phyloP scores from a whole-genome alignment of 306 rosid species.

The Medicago truncatula region MtrunA17r5.0-ANR NC_053042.1:23742501-23743000 shows the following conservation, averaged over 20 bases:
- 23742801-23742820: constrained; percentile 94
- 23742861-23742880: constrained; percentile 52
- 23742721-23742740: constrained; percentile 1
- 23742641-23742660: constrained; percentile 32
- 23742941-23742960: neutral
- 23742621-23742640: constrained; percentile 33
- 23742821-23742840: constrained; percentile 93
- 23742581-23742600: constrained; percentile 96
- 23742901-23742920: constrained; percentile 12
- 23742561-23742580: constrained; percentile 86
- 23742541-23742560: constrained; percentile 94
- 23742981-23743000: neutral
- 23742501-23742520: constrained; percentile 22
- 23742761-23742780: constrained; percentile 37
- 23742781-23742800: constrained; percentile 53
- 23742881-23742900: constrained; percentile 27
- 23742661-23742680: constrained; percentile 1
- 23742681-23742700: constrained; percentile 17
- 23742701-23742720: neutral
- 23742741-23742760: constrained; percentile 32
- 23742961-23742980: constrained; percentile 25
- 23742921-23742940: constrained; percentile 17
- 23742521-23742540: constrained; percentile 50
- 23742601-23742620: constrained; percentile 92
- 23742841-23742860: constrained; percentile 83